Conservation (phyloP, 2,329 filamentous ascomycete genomes). For the Elsinoe necatrix region DNA sequence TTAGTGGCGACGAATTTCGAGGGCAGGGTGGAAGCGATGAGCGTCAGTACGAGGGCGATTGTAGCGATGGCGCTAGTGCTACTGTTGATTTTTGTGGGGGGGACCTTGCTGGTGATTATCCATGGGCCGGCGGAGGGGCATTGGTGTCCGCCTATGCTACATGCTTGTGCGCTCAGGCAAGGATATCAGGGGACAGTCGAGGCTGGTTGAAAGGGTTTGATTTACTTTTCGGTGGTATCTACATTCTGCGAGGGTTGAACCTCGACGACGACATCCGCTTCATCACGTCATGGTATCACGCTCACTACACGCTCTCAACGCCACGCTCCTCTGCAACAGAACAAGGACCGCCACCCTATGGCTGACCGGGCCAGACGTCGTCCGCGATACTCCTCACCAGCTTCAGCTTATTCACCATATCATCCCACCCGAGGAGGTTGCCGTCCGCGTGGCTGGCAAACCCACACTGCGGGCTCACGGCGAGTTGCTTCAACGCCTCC, state of each 20-base stretch:
- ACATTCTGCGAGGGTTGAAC: slow-evolving; percentile 13
- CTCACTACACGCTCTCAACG: neutral
- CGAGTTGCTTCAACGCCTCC: slow-evolving; percentile 60
- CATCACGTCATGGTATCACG: slow-evolving; percentile 10
- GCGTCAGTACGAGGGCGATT: slow-evolving; percentile 9
- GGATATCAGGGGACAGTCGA: neutral
- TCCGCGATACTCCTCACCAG: slow-evolving; percentile 64
- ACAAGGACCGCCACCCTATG: slow-evolving; percentile 25
- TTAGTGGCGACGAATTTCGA: slow-evolving; percentile 37
- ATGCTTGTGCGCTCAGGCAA: slow-evolving; percentile 1
- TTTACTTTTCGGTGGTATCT: slow-evolving; percentile 9
- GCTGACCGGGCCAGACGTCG: slow-evolving; percentile 57
- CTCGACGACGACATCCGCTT: neutral
- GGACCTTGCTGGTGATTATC: slow-evolving; percentile 1
- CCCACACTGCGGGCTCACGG: slow-evolving; percentile 55
- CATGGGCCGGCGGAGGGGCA: slow-evolving; percentile 10
- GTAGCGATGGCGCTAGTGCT: slow-evolving; percentile 4
- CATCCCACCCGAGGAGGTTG: slow-evolving; percentile 56
- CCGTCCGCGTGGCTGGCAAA: slow-evolving; percentile 63
- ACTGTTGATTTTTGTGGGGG: slow-evolving; percentile 9
- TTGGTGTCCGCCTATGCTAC: slow-evolving; percentile 9
- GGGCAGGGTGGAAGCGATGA: neutral
- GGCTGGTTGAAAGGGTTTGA: slow-evolving; percentile 11
- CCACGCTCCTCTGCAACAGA: neutral
- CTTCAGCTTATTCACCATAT: slow-evolving; percentile 65